Conservation (phyloP, 441 rosid species). For the Pelargonium australe region DNA sequence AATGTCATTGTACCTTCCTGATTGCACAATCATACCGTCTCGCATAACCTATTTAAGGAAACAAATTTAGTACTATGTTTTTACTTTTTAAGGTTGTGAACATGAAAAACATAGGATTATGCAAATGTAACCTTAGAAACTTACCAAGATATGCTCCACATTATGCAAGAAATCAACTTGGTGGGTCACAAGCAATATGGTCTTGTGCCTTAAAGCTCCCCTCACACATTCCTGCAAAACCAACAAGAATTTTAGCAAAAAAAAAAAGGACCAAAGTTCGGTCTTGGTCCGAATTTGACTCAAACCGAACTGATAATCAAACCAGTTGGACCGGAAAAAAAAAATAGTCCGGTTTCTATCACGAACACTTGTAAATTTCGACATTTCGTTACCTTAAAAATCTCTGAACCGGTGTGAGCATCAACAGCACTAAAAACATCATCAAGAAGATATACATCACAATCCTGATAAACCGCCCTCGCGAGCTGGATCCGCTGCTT, state of each 20-base stretch:
- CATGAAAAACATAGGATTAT: too few species aligned
- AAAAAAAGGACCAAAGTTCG: too few species aligned
- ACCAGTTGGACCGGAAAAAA: too few species aligned
- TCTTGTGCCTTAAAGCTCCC: conserved; percentile 51
- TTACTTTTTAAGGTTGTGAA: too few species aligned
- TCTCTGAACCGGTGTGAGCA: conserved; percentile 69
- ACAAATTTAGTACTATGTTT: too few species aligned
- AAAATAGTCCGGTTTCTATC: too few species aligned
- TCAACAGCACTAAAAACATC: conserved; percentile 85
- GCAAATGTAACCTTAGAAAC: neutral
- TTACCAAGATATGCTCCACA: conserved; percentile 70
- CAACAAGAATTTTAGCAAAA: too few species aligned
- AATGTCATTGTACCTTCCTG: conserved; percentile 61
- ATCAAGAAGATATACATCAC: conserved; percentile 76
- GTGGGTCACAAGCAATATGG: conserved; percentile 79
- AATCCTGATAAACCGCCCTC: conserved; percentile 70
- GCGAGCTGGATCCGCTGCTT: conserved; percentile 90
- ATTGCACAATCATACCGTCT: conserved; percentile 55
- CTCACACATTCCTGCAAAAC: conserved; percentile 57
- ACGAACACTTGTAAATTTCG: conserved; percentile 6
- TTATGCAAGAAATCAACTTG: conserved; percentile 85
- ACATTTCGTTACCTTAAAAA: conserved; percentile 48
- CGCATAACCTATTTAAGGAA: conserved; percentile 53
- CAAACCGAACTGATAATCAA: too few species aligned
- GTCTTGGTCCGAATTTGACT: too few species aligned